A percentile compares a stretch with the other conserved stretches of the same genome.
These are phyloP conservation scores for Sechiopsis laciniata DNA, from an alignment of 306 rosid genomes.

Conservation along the genomic window DNA sequence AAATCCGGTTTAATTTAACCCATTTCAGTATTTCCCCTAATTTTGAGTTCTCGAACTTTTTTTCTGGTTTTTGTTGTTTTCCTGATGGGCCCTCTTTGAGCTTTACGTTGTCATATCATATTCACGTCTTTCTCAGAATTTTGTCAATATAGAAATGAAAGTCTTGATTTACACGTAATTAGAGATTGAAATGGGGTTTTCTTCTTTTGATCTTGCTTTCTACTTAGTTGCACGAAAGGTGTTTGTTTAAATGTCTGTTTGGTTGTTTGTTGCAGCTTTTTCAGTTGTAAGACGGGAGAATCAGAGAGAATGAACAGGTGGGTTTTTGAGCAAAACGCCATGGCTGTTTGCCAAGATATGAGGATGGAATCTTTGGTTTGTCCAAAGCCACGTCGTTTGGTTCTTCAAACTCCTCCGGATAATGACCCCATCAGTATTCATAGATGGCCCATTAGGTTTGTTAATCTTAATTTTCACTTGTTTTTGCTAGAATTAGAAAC, in stretches of 20 bases:
- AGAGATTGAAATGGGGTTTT: conserved; percentile 14
- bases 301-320: conserved; percentile 50
- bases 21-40: neutral
- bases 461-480: neutral
- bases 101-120: neutral
- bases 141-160: neutral
- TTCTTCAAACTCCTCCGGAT: conserved; percentile 30
- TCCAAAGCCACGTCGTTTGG: conserved; percentile 87
- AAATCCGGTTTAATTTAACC: neutral
- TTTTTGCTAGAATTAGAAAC: neutral
- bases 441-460: conserved; percentile 48
- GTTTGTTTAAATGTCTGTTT: neutral
- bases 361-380: conserved; percentile 70
- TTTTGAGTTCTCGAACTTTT: neutral
- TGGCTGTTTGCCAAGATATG: conserved; percentile 63
- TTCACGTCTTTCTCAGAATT: neutral
- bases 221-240: neutral
- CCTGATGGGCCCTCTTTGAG: no score
- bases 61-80: neutral
- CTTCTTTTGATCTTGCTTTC: neutral
- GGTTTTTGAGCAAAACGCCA: conserved; percentile 55
- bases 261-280: conserved; percentile 30
- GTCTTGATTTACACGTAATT: neutral
- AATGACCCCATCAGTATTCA: conserved; percentile 45
- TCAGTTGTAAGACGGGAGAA: conserved; percentile 16